phyloP scores from a whole-genome alignment of 345 rosid genomes.

The Brassica rapa region DNA sequence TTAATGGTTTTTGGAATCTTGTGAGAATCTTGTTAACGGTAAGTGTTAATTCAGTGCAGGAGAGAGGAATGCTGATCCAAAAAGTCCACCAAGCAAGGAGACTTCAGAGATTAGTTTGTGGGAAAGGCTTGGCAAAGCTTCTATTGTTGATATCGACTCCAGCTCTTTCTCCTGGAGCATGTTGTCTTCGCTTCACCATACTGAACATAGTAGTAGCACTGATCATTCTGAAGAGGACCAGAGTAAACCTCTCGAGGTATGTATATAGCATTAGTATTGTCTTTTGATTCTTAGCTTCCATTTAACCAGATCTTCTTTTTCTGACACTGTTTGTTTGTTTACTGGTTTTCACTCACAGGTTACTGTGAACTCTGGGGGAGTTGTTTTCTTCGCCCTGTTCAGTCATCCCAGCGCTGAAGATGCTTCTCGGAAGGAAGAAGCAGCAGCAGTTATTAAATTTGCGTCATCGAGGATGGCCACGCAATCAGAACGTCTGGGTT shows the following conservation, averaged over 20 bases:
- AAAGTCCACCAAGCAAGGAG: slow-evolving; percentile 52
- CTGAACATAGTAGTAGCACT: slow-evolving; percentile 83
- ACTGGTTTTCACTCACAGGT: slow-evolving; percentile 53
- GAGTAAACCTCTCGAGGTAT: slow-evolving; percentile 88
- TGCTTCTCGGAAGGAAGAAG: slow-evolving; percentile 68
- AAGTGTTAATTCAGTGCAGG: slow-evolving; percentile 53
- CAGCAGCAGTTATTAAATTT: slow-evolving; percentile 97
- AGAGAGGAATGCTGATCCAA: slow-evolving; percentile 54
- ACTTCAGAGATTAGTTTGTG: slow-evolving; percentile 68
- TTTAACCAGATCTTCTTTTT: background rate
- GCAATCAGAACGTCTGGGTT: slow-evolving; percentile 98
- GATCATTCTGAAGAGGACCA: slow-evolving; percentile 89
- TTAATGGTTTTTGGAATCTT: background rate
- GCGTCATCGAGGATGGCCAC: slow-evolving; percentile 99
- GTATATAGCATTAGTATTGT: slow-evolving; percentile 24
- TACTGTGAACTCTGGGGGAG: slow-evolving; percentile 97
- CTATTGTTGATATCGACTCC: slow-evolving; percentile 64
- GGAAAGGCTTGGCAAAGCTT: slow-evolving; percentile 93
- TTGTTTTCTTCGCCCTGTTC: slow-evolving; percentile 96
- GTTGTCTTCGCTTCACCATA: slow-evolving; percentile 96
- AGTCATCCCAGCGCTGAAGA: slow-evolving; percentile 53
- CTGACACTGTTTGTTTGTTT: slow-evolving; percentile 16
- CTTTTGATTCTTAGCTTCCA: background rate
- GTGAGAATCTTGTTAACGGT: background rate
- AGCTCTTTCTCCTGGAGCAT: slow-evolving; percentile 77